Conservation (phyloP, 805 yeast genomes). For the Metschnikowia proteae region DNA sequence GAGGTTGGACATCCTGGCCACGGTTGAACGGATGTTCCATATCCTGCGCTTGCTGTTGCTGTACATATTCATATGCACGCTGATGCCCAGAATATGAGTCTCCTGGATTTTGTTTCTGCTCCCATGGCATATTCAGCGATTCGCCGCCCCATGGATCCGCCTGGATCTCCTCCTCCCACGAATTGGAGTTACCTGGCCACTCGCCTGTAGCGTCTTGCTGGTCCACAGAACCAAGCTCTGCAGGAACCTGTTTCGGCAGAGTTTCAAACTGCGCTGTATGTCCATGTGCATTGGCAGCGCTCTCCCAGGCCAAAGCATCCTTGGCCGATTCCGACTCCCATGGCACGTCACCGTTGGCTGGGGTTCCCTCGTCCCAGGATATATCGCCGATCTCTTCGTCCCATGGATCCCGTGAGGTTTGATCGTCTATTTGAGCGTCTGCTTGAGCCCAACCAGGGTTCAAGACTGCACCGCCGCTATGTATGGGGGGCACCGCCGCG, state of each 20-base stretch:
- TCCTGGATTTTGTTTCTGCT: slow-evolving; percentile 1
- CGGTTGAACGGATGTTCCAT: neutral
- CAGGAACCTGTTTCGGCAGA: neutral
- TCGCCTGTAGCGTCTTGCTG: neutral
- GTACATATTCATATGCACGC: neutral
- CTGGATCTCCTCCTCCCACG: neutral
- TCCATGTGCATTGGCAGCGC: neutral
- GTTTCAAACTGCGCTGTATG: neutral
- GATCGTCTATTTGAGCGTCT: neutral
- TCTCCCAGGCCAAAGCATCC: neutral
- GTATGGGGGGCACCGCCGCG: neutral
- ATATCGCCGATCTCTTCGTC: slow-evolving; percentile 18
- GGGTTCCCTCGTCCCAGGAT: slow-evolving; percentile 16
- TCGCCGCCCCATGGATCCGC: slow-evolving; percentile 3
- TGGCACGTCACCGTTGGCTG: slow-evolving; percentile 1
- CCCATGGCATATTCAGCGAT: slow-evolving; percentile 13
- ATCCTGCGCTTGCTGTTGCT: slow-evolving; percentile 4
- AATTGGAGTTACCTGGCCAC: neutral
- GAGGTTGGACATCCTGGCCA: too few relatives aligned
- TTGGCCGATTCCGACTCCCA: slow-evolving; percentile 1
- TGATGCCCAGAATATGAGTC: neutral
- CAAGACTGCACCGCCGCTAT: neutral
- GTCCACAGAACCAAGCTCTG: neutral
- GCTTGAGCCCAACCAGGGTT: neutral
- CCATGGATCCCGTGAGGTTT: slow-evolving; percentile 11